Conservation (phyloP, 116 monocot genomes). For the Papilionanthe hybrid region DNA sequence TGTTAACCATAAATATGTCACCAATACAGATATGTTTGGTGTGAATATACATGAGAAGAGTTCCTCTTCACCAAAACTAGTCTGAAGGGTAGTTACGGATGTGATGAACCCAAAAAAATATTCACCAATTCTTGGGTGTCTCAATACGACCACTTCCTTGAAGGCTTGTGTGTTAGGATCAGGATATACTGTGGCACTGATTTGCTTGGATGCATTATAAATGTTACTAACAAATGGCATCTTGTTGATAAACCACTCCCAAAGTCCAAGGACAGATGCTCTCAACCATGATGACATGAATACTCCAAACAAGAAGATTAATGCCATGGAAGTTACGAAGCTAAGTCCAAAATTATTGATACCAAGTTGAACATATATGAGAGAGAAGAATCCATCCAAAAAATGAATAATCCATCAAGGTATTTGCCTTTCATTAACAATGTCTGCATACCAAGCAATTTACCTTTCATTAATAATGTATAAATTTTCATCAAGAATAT, state of each 20-base stretch:
- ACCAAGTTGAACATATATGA: too few species aligned
- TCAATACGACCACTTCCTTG: conserved; percentile 88
- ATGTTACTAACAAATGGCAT: conserved; percentile 88
- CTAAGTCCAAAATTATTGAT: too few species aligned
- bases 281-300: conserved; percentile 97
- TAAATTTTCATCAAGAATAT: too few species aligned
- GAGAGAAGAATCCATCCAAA: background rate
- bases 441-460: too few species aligned
- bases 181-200: conserved; percentile 79
- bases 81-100: conserved; percentile 71
- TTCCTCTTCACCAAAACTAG: too few species aligned
- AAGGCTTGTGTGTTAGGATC: conserved; percentile 86
- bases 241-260: conserved; percentile 90
- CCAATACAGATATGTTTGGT: too few species aligned
- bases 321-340: conserved; percentile 69
- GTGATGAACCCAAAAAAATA: conserved; percentile 95
- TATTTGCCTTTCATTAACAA: too few species aligned
- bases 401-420: too few species aligned
- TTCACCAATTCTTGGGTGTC: conserved; percentile 87
- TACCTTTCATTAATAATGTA: too few species aligned
- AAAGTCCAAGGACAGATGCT: conserved; percentile 72
- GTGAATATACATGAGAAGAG: too few species aligned
- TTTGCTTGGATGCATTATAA: conserved; percentile 89
- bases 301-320: conserved; percentile 88
- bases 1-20: too few species aligned